Percentiles rank a stretch among this genome's conserved stretches.
These are phyloP conservation scores for Fonsecaea pedrosoi DNA, from an alignment of 2,329 filamentous ascomycete genomes.

Conservation along the genomic window DNA sequence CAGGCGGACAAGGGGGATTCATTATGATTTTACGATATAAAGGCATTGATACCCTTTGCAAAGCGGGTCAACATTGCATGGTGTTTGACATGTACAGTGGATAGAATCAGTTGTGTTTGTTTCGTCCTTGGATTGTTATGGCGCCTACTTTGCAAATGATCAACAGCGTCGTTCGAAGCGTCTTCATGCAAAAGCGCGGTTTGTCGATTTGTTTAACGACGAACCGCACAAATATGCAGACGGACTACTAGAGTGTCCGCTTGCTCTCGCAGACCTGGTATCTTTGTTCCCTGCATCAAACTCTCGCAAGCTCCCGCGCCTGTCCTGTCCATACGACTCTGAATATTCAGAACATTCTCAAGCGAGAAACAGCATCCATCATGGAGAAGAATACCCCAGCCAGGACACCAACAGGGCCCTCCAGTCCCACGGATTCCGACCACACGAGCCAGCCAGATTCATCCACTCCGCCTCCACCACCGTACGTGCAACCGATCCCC, in stretches of 20 bases:
- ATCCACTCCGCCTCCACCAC: neutral
- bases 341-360: too few relatives aligned
- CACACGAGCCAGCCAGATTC: neutral
- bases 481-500: neutral
- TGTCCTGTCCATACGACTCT: too few relatives aligned
- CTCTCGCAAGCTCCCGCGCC: neutral
- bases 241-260: neutral
- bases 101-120: neutral
- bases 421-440: neutral
- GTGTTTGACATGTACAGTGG: neutral
- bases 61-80: constrained; percentile 1
- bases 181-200: neutral
- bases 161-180: neutral
- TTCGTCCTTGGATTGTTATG: neutral
- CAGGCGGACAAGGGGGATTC: neutral
- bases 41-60: constrained; percentile 2
- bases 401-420: neutral
- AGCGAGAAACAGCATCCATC: neutral
- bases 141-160: neutral
- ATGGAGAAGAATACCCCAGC: neutral
- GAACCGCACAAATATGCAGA: neutral
- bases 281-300: neutral
- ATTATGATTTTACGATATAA: neutral
- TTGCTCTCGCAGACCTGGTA: neutral
- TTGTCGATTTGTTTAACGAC: neutral